These are phyloP conservation scores for Paraphaeosphaeria sporulosa DNA, from an alignment of 2,329 filamentous ascomycete species.

Conservation along the genomic window DNA sequence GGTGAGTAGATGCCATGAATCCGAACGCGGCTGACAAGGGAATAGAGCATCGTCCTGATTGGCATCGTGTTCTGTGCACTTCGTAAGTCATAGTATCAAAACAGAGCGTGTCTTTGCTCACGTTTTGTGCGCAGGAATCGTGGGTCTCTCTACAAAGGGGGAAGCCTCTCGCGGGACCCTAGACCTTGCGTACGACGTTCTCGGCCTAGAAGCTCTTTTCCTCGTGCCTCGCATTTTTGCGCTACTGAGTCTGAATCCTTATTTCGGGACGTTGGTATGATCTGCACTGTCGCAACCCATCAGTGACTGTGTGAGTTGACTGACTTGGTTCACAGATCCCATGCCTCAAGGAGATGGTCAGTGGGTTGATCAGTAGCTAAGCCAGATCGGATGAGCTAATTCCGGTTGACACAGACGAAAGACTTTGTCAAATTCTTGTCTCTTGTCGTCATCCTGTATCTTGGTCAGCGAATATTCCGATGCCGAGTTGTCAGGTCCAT, in stretches of 20 bases:
- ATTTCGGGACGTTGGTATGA: slow-evolving; percentile 78
- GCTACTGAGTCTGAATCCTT: slow-evolving; percentile 83
- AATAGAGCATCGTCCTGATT: slow-evolving; percentile 71
- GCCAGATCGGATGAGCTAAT: slow-evolving; percentile 13
- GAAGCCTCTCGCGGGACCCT: slow-evolving; percentile 66
- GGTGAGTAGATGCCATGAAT: slow-evolving; percentile 15
- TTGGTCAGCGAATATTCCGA: slow-evolving; percentile 58
- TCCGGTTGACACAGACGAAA: slow-evolving; percentile 63
- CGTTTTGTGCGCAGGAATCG: slow-evolving; percentile 63
- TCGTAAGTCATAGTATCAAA: slow-evolving; percentile 60
- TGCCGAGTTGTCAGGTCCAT: not conserved
- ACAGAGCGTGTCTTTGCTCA: not conserved
- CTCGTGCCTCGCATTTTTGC: slow-evolving; percentile 89
- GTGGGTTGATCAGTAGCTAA: not conserved
- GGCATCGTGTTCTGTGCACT: slow-evolving; percentile 74
- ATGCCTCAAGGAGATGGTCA: slow-evolving; percentile 88
- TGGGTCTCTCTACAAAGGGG: slow-evolving; percentile 65
- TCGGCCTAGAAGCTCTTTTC: slow-evolving; percentile 87
- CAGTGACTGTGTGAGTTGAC: slow-evolving; percentile 7
- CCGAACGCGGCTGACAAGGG: slow-evolving; percentile 10
- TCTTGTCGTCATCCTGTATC: slow-evolving; percentile 80
- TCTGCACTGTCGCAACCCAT: not conserved
- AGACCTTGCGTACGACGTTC: slow-evolving; percentile 85
- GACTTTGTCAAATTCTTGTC: slow-evolving; percentile 87
- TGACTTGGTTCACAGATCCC: slow-evolving; percentile 66